Evolutionary conservation across 2,329 filamentous ascomycete species (phyloP).

Genomic region (Aspergillus sp.): DNA sequence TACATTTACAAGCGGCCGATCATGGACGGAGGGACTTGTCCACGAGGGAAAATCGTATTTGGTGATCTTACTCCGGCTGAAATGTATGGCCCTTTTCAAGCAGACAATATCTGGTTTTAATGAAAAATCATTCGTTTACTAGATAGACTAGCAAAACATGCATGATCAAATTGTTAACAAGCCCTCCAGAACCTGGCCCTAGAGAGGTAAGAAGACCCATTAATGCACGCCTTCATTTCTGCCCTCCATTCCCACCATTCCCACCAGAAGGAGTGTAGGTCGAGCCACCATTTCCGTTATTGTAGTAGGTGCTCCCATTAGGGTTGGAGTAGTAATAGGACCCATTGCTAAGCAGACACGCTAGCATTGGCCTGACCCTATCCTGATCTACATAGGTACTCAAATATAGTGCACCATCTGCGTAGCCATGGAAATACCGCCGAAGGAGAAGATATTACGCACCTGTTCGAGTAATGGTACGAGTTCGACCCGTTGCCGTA

Average conservation of each 20-base stretch:
- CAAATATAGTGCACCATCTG: background rate
- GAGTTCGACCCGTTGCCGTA: conserved; percentile 58
- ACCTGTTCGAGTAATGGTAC: conserved; percentile 66
- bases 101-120: too few relatives aligned
- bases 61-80: too few relatives aligned
- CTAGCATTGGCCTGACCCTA: background rate
- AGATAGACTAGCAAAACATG: too few relatives aligned
- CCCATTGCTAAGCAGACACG: conserved; percentile 48
- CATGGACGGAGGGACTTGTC: too few relatives aligned
- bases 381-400: background rate
- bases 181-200: too few relatives aligned
- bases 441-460: conserved; percentile 20
- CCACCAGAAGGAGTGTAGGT: conserved; percentile 61
- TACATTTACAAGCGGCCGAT: too few relatives aligned
- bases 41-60: too few relatives aligned
- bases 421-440: too few relatives aligned
- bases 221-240: background rate
- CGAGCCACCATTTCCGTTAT: conserved; percentile 57
- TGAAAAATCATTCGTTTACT: too few relatives aligned
- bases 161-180: too few relatives aligned
- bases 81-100: too few relatives aligned
- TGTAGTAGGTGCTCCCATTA: conserved; percentile 68
- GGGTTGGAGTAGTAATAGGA: conserved; percentile 74
- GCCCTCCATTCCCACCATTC: conserved; percentile 26
- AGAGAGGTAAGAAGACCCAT: too few relatives aligned